Evolutionary conservation across 2,329 filamentous ascomycete genomes (phyloP).

Genomic region (Talaromyces atroroseus): DNA sequence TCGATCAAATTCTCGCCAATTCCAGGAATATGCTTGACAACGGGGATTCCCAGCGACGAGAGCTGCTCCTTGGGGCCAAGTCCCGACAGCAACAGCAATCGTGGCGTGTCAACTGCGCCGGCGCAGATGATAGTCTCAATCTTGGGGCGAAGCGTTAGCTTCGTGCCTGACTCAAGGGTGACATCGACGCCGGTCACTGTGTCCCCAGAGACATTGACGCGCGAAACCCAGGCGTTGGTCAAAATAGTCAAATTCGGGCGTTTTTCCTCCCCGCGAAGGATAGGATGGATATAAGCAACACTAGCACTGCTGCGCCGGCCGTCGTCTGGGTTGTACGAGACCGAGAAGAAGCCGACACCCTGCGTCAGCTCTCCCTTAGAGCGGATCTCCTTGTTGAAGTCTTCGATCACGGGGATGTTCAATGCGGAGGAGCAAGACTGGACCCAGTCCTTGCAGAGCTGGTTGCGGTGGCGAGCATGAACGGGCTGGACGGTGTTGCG

Average conservation of each 20-base stretch:
- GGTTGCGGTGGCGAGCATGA: slow-evolving; percentile 77
- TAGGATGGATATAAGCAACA: slow-evolving; percentile 89
- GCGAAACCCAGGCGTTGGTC: slow-evolving; percentile 82
- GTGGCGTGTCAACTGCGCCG: slow-evolving; percentile 75
- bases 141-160: slow-evolving; percentile 54
- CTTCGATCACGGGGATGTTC: slow-evolving; percentile 71
- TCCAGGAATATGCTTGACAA: slow-evolving; percentile 56
- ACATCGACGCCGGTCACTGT: slow-evolving; percentile 69
- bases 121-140: slow-evolving; percentile 74
- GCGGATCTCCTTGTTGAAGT: slow-evolving; percentile 83
- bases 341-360: slow-evolving; percentile 83
- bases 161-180: slow-evolving; percentile 56
- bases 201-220: slow-evolving; percentile 65
- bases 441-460: slow-evolving; percentile 88
- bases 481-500: slow-evolving; percentile 89
- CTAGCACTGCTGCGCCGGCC: slow-evolving; percentile 78
- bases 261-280: slow-evolving; percentile 75
- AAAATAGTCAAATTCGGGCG: slow-evolving; percentile 78
- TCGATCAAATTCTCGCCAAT: slow-evolving; percentile 61
- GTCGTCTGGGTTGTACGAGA: slow-evolving; percentile 86
- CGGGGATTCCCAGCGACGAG: slow-evolving; percentile 49
- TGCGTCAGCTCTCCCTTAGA: slow-evolving; percentile 65
- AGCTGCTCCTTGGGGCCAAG: slow-evolving; percentile 50
- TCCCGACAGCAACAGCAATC: slow-evolving; percentile 53
- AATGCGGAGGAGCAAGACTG: slow-evolving; percentile 71